Evolutionary conservation across 306 rosid genomes (phyloP).

Genomic region (Ammopiptanthus mongolicus): DNA sequence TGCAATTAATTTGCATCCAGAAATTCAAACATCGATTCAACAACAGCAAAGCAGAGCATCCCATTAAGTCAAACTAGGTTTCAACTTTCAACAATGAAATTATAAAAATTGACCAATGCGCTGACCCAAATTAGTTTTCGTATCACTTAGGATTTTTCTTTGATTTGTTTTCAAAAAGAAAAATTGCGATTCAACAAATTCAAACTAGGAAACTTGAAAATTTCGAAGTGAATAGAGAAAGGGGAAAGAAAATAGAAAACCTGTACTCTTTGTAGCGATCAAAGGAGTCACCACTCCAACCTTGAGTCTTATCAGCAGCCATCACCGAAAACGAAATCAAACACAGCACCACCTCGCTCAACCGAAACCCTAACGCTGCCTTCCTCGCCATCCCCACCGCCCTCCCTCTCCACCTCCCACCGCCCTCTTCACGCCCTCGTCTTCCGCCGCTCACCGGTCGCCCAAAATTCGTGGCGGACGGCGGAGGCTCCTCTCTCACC

Average conservation of each 20-base stretch:
- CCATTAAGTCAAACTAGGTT: background rate
- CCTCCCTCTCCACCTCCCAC: slow-evolving; percentile 31
- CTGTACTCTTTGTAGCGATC: slow-evolving; percentile 98
- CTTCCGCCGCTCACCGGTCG: slow-evolving; percentile 19
- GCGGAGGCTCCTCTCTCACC: slow-evolving; percentile 40
- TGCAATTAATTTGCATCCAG: background rate
- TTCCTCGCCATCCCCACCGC: slow-evolving; percentile 21
- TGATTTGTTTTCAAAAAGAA: no score
- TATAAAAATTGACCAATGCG: background rate
- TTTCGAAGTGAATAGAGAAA: background rate
- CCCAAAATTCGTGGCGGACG: slow-evolving; percentile 38
- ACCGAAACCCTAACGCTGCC: slow-evolving; percentile 82
- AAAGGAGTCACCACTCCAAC: slow-evolving; percentile 98
- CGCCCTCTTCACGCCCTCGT: slow-evolving; percentile 6
- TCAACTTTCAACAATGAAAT: background rate
- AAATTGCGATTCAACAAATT: background rate
- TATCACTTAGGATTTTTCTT: no score
- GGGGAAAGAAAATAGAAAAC: slow-evolving; percentile 17
- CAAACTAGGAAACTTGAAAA: background rate
- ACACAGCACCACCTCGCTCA: slow-evolving; percentile 70
- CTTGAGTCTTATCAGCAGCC: slow-evolving; percentile 97
- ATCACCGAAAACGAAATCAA: slow-evolving; percentile 89
- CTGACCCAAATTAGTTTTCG: slow-evolving; percentile 13
- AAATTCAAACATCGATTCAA: background rate
- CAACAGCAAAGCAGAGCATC: background rate